Conservation (phyloP, 768 basidiomycete species). For the Pluteus cervinus region DNA sequence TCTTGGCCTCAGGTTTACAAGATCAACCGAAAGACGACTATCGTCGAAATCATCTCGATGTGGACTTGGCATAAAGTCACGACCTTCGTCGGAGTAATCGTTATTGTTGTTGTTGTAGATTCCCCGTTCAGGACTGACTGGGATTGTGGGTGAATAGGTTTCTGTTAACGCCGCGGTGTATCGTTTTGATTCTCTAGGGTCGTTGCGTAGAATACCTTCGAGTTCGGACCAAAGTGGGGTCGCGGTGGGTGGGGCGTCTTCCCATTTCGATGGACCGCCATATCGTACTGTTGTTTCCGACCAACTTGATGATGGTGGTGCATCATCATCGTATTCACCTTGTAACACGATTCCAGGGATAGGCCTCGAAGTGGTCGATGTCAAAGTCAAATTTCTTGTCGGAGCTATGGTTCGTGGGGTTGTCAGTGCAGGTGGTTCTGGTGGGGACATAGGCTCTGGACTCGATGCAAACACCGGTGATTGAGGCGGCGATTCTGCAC, state of each 20-base stretch:
- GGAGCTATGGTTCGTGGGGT: no score
- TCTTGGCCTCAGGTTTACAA: no score
- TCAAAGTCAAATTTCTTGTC: no score
- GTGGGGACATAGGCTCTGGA: background rate
- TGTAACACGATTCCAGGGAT: slow-evolving; percentile 26
- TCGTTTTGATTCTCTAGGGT: background rate
- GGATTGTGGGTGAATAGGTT: slow-evolving; percentile 20
- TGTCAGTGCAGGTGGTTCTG: background rate
- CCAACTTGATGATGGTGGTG: slow-evolving; percentile 11
- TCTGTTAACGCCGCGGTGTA: slow-evolving; percentile 20
- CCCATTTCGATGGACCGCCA: slow-evolving; percentile 6
- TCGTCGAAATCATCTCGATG: slow-evolving; percentile 10
- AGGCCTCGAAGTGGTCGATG: slow-evolving; percentile 10
- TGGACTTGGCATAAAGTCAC: background rate
- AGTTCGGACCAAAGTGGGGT: slow-evolving; percentile 12
- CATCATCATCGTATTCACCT: slow-evolving; percentile 10
- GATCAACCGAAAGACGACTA: slow-evolving; percentile 12
- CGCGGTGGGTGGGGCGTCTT: background rate
- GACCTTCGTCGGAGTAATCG: background rate
- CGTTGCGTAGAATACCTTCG: slow-evolving; percentile 9
- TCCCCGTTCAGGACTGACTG: slow-evolving; percentile 8
- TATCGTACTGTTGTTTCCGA: slow-evolving; percentile 16
- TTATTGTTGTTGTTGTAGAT: slow-evolving; percentile 1
- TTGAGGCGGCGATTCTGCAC: no score
- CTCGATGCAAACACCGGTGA: no score